phyloP scores from a whole-genome alignment of 2,329 filamentous ascomycete species.

The Exophiala spinifera region DNA sequence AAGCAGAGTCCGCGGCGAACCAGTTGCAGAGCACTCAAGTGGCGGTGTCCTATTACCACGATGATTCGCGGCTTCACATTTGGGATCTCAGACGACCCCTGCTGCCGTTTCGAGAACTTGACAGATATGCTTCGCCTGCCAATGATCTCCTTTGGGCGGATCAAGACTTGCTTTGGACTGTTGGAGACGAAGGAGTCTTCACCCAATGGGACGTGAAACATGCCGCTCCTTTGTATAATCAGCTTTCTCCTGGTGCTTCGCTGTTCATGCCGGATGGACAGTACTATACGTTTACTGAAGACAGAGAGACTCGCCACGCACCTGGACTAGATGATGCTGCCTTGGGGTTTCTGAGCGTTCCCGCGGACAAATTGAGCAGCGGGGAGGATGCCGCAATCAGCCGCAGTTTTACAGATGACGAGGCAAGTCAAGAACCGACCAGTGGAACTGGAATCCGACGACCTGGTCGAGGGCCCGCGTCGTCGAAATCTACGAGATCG shows the following conservation, averaged over 20 bases:
- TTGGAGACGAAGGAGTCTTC: constrained; percentile 59
- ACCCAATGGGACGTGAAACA: constrained; percentile 62
- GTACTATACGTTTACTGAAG: constrained; percentile 54
- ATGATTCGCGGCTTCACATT: constrained; percentile 59
- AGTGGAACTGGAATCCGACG: constrained; percentile 49
- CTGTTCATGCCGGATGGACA: constrained; percentile 58
- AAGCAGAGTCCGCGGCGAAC: constrained; percentile 50
- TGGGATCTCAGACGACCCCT: constrained; percentile 63
- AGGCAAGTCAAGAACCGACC: constrained; percentile 55
- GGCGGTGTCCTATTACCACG: constrained; percentile 60
- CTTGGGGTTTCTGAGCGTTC: constrained; percentile 40
- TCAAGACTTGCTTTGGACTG: constrained; percentile 63
- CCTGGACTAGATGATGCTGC: constrained; percentile 40
- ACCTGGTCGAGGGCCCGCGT: constrained; percentile 46
- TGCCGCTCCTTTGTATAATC: constrained; percentile 57
- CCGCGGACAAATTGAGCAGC: constrained; percentile 43
- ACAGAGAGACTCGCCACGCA: constrained; percentile 44
- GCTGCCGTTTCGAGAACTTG: constrained; percentile 61
- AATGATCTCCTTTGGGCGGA: constrained; percentile 63
- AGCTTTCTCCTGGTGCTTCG: constrained; percentile 55
- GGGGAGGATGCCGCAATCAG: constrained; percentile 48
- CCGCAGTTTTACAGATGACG: constrained; percentile 53
- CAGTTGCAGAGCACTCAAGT: constrained; percentile 61
- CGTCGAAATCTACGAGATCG: constrained; percentile 51
- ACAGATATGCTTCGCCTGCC: constrained; percentile 53